Percentiles rank a stretch among this genome's conserved stretches.
Conservation (phyloP, 805 yeast genomes). For the Candida verbasci region DNA sequence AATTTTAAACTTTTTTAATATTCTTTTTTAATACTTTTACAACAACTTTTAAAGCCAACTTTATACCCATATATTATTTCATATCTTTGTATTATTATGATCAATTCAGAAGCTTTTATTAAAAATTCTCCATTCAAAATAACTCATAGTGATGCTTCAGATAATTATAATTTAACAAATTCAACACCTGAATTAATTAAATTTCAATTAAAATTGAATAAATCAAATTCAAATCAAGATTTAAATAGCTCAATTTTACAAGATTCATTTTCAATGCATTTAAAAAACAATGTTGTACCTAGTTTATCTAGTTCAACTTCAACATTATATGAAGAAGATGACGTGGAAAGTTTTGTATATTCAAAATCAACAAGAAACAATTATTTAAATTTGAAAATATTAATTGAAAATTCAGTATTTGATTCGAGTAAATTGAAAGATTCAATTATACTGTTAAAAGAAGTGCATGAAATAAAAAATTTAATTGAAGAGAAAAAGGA, state of each 20-base stretch:
- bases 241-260: slow-evolving; percentile 16
- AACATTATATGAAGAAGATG: slow-evolving; percentile 5
- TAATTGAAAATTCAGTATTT: slow-evolving; percentile 43
- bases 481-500: slow-evolving; percentile 26
- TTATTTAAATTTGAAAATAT: slow-evolving; percentile 37
- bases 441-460: slow-evolving; percentile 27
- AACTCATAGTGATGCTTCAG: slow-evolving; percentile 18
- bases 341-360: slow-evolving; percentile 7
- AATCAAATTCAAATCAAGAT: slow-evolving; percentile 19
- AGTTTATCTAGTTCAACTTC: slow-evolving; percentile 2
- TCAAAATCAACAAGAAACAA: slow-evolving; percentile 17
- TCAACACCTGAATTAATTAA: slow-evolving; percentile 41
- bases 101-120: slow-evolving; percentile 32
- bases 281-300: slow-evolving; percentile 14
- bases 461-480: slow-evolving; percentile 24
- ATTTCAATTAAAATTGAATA: slow-evolving; percentile 40
- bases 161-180: slow-evolving; percentile 29
- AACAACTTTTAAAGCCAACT: too few relatives aligned
- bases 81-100: slow-evolving; percentile 19
- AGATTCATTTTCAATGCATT: slow-evolving; percentile 29
- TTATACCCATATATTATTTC: too few relatives aligned
- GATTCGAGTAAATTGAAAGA: slow-evolving; percentile 33
- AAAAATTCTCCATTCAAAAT: slow-evolving; percentile 35
- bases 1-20: background rate
- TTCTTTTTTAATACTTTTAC: too few relatives aligned